Conservation (phyloP, 2,329 filamentous ascomycete species). For the Neofusicoccum ribis region DNA sequence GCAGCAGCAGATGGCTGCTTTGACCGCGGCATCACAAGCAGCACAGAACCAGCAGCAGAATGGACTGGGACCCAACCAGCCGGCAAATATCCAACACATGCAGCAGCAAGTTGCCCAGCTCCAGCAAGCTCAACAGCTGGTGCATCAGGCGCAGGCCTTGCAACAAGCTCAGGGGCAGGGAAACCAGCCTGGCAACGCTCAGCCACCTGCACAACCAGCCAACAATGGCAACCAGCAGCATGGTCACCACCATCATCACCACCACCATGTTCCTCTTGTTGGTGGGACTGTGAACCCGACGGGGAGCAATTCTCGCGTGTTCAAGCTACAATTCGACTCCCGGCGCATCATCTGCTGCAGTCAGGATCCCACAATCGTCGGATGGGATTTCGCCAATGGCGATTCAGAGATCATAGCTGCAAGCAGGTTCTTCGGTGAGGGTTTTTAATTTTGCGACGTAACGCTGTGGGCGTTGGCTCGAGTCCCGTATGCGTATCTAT, state of each 20-base stretch:
- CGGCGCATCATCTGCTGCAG: constrained; percentile 92
- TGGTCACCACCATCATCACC: constrained; percentile 28
- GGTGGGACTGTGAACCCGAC: constrained; percentile 23
- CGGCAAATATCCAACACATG: constrained; percentile 26
- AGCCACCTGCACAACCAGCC: background rate
- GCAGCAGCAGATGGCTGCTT: constrained; percentile 48
- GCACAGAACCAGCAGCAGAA: constrained; percentile 33
- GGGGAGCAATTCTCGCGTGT: constrained; percentile 64
- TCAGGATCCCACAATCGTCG: constrained; percentile 87
- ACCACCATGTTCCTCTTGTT: constrained; percentile 26
- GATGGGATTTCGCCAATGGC: constrained; percentile 94
- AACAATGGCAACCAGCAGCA: constrained; percentile 26
- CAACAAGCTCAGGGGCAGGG: constrained; percentile 23
- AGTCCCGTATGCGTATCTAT: background rate
- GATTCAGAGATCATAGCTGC: constrained; percentile 79
- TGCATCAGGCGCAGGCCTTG: background rate
- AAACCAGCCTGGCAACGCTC: background rate
- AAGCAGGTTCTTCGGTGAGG: constrained; percentile 70
- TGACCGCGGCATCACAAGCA: constrained; percentile 28
- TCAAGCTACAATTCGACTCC: constrained; percentile 96
- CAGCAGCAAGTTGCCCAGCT: constrained; percentile 24
- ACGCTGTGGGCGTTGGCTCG: background rate
- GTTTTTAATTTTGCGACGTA: constrained; percentile 17
- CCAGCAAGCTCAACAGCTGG: constrained; percentile 23
- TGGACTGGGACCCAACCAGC: constrained; percentile 22